Evolutionary conservation across 2,329 filamentous ascomycete species (phyloP), one percentile per base, ranked within the genome.

Genomic region (Ceratocystis cacaofunesta): DNA sequence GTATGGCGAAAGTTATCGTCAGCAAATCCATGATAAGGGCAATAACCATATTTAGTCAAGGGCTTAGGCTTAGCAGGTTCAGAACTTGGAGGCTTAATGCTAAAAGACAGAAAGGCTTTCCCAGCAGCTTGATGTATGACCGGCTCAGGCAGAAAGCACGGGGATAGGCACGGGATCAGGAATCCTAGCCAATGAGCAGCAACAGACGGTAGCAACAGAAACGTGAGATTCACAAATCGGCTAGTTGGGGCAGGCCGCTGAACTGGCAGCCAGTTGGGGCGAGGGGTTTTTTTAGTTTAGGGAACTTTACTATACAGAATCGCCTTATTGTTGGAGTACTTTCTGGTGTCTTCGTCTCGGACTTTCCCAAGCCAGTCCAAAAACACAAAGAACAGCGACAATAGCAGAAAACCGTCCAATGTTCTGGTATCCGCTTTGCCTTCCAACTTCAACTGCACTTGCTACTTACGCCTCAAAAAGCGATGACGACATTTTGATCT

Each of bases 21-120:
- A 58, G 55, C 55, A 58, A 36, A n/a, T 58, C 28, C 25, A 25
- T 58, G 63, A 58, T 55, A 64, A 64, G 63, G 36, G 43, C 43
- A 43, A 43, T 19, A 8, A 19, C 62, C 19, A 58, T 17, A 36
- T 36, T 41, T 41, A 12, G 36, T 10, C 36, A 41, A 41, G 36
- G 36, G 36, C 12, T 41, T 41, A 15, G 36, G 36, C 36, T 41
- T 41, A 15, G 12, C 12, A 41, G 36, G 36, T 12, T 41, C 36
- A 15, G 12, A 41, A 4, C 36, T 12, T 41, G 10, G 36, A 41
- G 36, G 36, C 36, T 41, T 41, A 15, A 41, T 41, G 4, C 10
- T 10, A 41, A 15, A 41, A 41, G 36, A 41, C 36, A 15, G 10
- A 41, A 41, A 41, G 36, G 36, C 36, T 41, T 41, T 41, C 4